Conservation (phyloP, 371 early-diverging fungal species). For the Nematocida ironsii region DNA sequence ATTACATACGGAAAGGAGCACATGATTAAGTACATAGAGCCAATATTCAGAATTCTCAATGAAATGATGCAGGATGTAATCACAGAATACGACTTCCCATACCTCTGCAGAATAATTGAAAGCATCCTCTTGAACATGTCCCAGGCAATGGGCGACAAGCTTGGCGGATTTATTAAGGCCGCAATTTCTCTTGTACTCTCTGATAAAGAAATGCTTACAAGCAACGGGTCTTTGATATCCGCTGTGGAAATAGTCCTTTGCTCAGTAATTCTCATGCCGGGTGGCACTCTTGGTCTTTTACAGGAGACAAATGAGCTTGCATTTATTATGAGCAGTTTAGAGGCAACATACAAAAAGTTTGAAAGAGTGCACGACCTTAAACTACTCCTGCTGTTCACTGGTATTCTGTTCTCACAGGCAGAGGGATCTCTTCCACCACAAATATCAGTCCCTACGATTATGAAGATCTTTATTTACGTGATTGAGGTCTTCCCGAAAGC, state of each 20-base stretch:
- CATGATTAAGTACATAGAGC: constrained; percentile 21
- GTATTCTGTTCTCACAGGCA: constrained; percentile 50
- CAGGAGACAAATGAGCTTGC: constrained; percentile 28
- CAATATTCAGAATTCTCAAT: constrained; percentile 43
- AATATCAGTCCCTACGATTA: constrained; percentile 51
- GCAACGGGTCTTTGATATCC: constrained; percentile 62
- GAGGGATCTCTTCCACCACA: constrained; percentile 19
- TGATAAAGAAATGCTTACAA: constrained; percentile 55
- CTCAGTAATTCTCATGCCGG: constrained; percentile 59
- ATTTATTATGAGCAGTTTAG: constrained; percentile 49
- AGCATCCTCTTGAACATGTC: constrained; percentile 65
- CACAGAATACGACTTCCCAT: constrained; percentile 67
- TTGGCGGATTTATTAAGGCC: constrained; percentile 39
- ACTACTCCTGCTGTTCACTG: constrained; percentile 67
- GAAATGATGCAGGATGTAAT: constrained; percentile 61
- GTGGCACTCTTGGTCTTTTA: constrained; percentile 19
- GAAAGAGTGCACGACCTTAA: constrained; percentile 70
- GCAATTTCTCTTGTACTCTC: constrained; percentile 49
- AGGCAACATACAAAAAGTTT: constrained; percentile 58
- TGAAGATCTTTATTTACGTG: constrained; percentile 42
- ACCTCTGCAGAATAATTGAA: constrained; percentile 68
- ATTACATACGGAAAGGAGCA: constrained; percentile 64
- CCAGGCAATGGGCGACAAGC: constrained; percentile 49
- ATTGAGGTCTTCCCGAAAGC: constrained; percentile 65
- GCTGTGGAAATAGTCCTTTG: constrained; percentile 59